phyloP scores from a whole-genome alignment of 2,329 filamentous ascomycete species.

The Aspergillus chevalieri region DNA sequence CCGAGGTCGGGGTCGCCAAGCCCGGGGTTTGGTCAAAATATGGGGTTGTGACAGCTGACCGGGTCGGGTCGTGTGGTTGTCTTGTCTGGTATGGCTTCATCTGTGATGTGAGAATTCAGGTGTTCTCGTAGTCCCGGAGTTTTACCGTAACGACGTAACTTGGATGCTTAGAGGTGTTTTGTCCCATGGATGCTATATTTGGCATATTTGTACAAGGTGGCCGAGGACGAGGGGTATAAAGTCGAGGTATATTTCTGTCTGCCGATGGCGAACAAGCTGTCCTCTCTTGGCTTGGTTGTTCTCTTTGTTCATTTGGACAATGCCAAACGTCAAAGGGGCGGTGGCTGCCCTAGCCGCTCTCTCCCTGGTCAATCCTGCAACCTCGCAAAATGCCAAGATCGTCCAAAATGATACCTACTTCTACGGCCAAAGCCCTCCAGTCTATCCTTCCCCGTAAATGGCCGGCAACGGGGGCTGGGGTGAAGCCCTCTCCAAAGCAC shows the following conservation, averaged over 20 bases:
- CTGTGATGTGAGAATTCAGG: not conserved
- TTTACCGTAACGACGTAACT: not conserved
- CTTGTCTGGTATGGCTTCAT: not conserved
- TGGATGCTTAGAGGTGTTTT: not conserved
- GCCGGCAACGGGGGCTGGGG: not conserved
- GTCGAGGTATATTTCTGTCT: not conserved
- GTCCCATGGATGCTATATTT: not conserved
- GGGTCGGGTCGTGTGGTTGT: not conserved
- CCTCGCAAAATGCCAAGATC: not conserved
- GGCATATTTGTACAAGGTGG: not conserved
- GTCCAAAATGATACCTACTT: not conserved
- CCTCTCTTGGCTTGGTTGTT: not conserved
- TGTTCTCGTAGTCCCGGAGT: not conserved
- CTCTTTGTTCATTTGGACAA: not conserved
- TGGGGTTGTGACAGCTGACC: not conserved
- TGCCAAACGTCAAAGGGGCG: slow-evolving; percentile 14
- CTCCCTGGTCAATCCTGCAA: not conserved
- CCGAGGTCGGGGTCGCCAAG: not conserved
- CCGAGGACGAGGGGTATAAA: not conserved
- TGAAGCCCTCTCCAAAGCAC: not conserved
- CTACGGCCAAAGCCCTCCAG: not conserved
- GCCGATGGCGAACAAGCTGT: not conserved
- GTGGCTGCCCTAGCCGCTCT: slow-evolving; percentile 5
- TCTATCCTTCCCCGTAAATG: not conserved
- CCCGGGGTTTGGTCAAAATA: not conserved